These are phyloP conservation scores for Xylaria telfairii DNA, from an alignment of 495 filamentous ascomycete species.

Conservation along the genomic window DNA sequence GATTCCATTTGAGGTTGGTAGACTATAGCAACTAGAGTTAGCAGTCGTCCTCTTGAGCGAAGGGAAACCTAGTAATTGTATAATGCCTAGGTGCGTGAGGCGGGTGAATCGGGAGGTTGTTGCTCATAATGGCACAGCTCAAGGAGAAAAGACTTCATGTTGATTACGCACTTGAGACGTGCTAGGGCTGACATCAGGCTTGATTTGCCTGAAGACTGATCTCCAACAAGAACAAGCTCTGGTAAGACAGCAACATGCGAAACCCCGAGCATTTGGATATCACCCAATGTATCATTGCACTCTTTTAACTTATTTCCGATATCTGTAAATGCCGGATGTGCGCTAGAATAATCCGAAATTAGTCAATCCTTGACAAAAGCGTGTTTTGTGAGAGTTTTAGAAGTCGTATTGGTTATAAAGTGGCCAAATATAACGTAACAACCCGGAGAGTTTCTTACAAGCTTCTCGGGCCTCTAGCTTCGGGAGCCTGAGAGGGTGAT, in stretches of 20 bases:
- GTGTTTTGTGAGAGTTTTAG: background rate
- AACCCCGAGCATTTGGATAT: conserved; percentile 46
- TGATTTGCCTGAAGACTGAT: conserved; percentile 78
- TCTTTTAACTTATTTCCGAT: conserved; percentile 47
- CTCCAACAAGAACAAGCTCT: conserved; percentile 77
- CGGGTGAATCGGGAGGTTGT: background rate
- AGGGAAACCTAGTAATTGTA: background rate
- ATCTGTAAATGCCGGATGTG: conserved; percentile 34
- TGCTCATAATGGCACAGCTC: background rate
- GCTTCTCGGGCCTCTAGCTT: background rate
- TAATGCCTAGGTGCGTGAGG: background rate
- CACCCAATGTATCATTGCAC: conserved; percentile 47
- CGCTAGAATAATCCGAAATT: background rate
- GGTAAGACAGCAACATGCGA: conserved; percentile 64
- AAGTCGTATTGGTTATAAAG: background rate
- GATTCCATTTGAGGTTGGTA: conserved; percentile 66
- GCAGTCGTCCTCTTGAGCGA: background rate
- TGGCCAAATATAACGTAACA: background rate
- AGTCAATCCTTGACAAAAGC: background rate
- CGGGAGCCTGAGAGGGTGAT: background rate
- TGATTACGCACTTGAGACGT: conserved; percentile 61
- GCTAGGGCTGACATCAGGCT: conserved; percentile 78
- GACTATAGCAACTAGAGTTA: conserved; percentile 28
- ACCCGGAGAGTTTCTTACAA: background rate
- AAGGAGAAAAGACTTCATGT: background rate